Evolutionary conservation across 2,329 filamentous ascomycete genomes (phyloP), one percentile per base, ranked within the genome.

Genomic region (Dothideomycetidae sp.): DNA sequence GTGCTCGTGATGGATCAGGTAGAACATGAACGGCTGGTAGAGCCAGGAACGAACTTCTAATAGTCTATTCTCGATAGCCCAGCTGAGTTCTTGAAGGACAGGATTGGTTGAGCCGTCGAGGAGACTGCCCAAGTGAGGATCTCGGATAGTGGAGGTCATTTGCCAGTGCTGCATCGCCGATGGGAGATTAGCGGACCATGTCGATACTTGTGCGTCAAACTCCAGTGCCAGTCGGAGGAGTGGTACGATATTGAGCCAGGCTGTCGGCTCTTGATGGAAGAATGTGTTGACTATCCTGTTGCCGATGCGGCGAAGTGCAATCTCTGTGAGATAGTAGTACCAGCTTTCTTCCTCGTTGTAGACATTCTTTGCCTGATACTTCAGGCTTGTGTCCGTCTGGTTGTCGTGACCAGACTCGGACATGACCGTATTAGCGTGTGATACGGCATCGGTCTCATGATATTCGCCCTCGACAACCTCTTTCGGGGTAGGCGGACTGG

Each of bases 321-420:
- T 58, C 37, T 64, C 61, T 1, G 61, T 59, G 5, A 62, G 50
- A 36, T 64, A 64, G 43, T 63, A 63, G 44, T 59, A 62, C 61
- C 61, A 63, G 38, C 55, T 58, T 36, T 58, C 48, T 31, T 60
- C 51, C 42, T 59, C 49, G 21, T 51, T 41, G 17, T 39, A 47
- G 4, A 47, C 31, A 14, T 42, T 35, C 18, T 44, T 37, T 4
- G 36, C 19, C 10, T 41, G 31, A 15, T 7, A 16, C 17, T 19
- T 36, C 32, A 10, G 23, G 10, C 7, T 39, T n/a, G 14, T 21
- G 19, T 12, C 31, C 7, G 33, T 35, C 15, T 23, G 3, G 14
- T 10, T 13, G 5, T n/a, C n/a, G 21, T 26, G 7, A n/a, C n/a
- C n/a, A 26, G 21, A n/a, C 7, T 7, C 21, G 7, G 21, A 26